Percentiles rank a stretch among this genome's conserved stretches.
Evolutionary conservation across 345 rosid genomes (phyloP).

Genomic region (Hypericum perforatum): DNA sequence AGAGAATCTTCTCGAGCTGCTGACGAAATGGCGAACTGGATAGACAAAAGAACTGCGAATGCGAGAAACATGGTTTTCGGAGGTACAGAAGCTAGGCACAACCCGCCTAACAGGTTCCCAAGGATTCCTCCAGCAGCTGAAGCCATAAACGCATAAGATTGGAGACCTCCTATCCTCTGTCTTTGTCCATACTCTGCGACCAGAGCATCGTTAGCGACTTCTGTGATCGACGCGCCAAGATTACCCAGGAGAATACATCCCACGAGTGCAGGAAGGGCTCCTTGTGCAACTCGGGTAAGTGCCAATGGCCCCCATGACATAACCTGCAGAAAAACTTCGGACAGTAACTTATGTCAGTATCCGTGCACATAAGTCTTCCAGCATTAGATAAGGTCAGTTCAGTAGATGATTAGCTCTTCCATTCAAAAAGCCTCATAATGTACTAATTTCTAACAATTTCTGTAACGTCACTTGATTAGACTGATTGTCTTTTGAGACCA

Average conservation of each 20-base stretch:
- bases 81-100: constrained; percentile 33
- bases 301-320: constrained; percentile 81
- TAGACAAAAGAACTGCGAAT: constrained; percentile 38
- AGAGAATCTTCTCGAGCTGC: constrained; percentile 46
- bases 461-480: too few species aligned
- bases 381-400: neutral
- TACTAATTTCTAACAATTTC: too few species aligned
- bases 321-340: constrained; percentile 61
- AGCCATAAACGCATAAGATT: constrained; percentile 84
- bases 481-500: too few species aligned
- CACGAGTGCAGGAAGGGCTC: constrained; percentile 56
- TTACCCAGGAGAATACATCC: constrained; percentile 61
- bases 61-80: constrained; percentile 46
- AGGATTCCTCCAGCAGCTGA: constrained; percentile 72
- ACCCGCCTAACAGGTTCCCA: constrained; percentile 77
- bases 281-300: constrained; percentile 40
- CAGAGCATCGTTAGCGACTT: constrained; percentile 85
- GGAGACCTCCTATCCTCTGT: constrained; percentile 43
- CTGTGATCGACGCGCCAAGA: constrained; percentile 74
- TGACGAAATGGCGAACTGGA: constrained; percentile 48
- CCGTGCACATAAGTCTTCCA: constrained; percentile 2
- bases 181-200: constrained; percentile 76
- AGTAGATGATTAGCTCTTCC: too few species aligned
- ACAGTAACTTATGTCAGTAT: constrained; percentile 8
- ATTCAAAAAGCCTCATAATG: too few species aligned